Evolutionary conservation across 495 filamentous ascomycete genomes (phyloP).

Genomic region (Hypoxylon crocopeplum): DNA sequence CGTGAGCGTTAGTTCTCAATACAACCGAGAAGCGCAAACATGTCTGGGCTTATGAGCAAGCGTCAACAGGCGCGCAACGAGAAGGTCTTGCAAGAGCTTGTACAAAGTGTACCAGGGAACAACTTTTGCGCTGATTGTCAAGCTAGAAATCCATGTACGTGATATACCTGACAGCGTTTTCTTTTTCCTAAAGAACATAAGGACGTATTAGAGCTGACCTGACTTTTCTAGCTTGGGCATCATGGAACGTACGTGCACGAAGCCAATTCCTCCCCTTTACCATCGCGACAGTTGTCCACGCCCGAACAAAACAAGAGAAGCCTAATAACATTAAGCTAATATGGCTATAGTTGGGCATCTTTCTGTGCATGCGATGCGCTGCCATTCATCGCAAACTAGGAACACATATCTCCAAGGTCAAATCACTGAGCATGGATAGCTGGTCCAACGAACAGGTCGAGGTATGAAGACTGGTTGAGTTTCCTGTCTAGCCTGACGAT

Average conservation of each 20-base stretch:
- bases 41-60: constrained; percentile 72
- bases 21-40: constrained; percentile 38
- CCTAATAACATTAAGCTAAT: no score
- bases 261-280: constrained; percentile 1
- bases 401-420: constrained; percentile 97
- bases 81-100: constrained; percentile 85
- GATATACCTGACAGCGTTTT: neutral
- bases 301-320: constrained; percentile 12
- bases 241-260: constrained; percentile 84
- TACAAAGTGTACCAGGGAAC: constrained; percentile 87
- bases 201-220: constrained; percentile 23
- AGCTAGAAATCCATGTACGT: constrained; percentile 88
- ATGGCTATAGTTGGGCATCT: constrained; percentile 79
- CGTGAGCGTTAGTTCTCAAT: constrained; percentile 12
- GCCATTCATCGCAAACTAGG: constrained; percentile 95
- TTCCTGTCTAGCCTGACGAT: neutral
- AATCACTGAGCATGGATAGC: constrained; percentile 96
- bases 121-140: constrained; percentile 93
- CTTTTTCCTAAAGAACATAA: neutral
- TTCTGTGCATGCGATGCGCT: constrained; percentile 97
- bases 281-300: neutral
- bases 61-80: constrained; percentile 97
- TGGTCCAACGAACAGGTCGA: constrained; percentile 97
- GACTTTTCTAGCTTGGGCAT: constrained; percentile 81
- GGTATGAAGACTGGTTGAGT: constrained; percentile 55